Evolutionary conservation across 306 rosid species (phyloP), one percentile per base, ranked within the genome.

Genomic region (Vigna radiata): DNA sequence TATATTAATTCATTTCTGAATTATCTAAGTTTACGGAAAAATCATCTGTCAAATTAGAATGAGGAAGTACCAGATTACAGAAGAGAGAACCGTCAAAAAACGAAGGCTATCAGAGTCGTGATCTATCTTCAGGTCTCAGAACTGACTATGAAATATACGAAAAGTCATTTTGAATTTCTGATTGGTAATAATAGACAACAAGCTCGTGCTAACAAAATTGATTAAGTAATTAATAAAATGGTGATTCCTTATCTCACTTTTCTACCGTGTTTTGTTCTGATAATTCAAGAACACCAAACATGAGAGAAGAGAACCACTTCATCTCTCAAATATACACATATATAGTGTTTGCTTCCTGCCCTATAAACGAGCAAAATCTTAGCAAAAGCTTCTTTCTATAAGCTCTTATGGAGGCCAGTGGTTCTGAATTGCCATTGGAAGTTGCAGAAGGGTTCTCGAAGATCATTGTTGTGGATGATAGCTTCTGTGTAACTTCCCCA

Each of bases 391-490:
- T 75, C 23, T 60, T 60, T 41, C 41, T 39, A 16, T 6, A 29
- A 29, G 7, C 1, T 68, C 18, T 11, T 16, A 79, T 79, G 83
- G 77, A 79, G 36, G 65, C 77, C 25, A 46, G 59, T 8, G 65
- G 52, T 71, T 25, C 23, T 23, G 79, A 82, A 55, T 46, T 59
- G 13, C 16, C 33, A 54, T 31, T 37, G 33, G 75, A 37, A 72
- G 39, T 27, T 16, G 56, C 33, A 56, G 50, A 7, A 44, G 78
- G 48, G 66, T 64, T 64, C 15, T 14, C 70, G 19, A 43, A 14
- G 19, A 18, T 67, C 1, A 56, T 37, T 56, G 76, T 77, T 10
- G 79, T 82, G 17, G 86, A 53, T 8, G 79, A 77, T 48, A 72
- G 66, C 39, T 82, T 76, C 63, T 82, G 82, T 59, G 71, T 27